Evolutionary conservation across 345 rosid genomes (phyloP).

Genomic region (Hibiscus trionum): DNA sequence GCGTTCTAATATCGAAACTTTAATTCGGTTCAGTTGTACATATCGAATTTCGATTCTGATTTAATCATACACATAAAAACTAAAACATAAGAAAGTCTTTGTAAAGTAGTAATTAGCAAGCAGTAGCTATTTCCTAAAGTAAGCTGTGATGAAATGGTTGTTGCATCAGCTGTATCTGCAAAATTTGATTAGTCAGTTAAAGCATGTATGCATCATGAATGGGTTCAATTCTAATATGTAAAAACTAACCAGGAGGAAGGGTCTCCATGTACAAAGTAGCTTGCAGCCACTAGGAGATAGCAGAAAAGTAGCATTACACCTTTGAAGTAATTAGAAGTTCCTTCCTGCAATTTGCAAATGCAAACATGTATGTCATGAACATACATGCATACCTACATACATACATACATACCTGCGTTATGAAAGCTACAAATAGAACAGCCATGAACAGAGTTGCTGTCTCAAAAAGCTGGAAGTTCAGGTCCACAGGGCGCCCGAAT

Average conservation of each 20-base stretch:
- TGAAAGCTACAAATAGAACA: constrained; percentile 72
- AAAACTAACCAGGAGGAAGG: constrained; percentile 16
- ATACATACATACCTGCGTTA: constrained; percentile 54
- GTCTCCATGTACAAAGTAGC: constrained; percentile 74
- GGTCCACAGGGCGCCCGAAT: constrained; percentile 69
- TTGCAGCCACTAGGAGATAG: constrained; percentile 59
- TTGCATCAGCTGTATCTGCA: neutral
- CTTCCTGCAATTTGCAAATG: constrained; percentile 43
- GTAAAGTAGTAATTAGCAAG: too few relatives aligned
- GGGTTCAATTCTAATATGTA: neutral
- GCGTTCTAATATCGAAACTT: too few relatives aligned
- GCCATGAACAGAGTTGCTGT: constrained; percentile 75
- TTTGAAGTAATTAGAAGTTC: constrained; percentile 68
- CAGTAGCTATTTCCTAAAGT: too few relatives aligned
- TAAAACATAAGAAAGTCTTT: too few relatives aligned
- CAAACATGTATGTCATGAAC: neutral
- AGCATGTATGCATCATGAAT: neutral
- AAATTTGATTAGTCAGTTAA: neutral
- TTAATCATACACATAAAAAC: too few relatives aligned
- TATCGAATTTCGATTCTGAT: too few relatives aligned
- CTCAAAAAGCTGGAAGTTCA: constrained; percentile 82
- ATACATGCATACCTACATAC: neutral
- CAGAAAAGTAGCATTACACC: constrained; percentile 73
- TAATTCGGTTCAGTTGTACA: too few relatives aligned
- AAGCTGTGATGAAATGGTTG: too few relatives aligned